A percentile compares a stretch with the other conserved stretches of the same genome.
Conservation (phyloP, 1,284 basidiomycete species). For the Abortiporus biennis region DNA sequence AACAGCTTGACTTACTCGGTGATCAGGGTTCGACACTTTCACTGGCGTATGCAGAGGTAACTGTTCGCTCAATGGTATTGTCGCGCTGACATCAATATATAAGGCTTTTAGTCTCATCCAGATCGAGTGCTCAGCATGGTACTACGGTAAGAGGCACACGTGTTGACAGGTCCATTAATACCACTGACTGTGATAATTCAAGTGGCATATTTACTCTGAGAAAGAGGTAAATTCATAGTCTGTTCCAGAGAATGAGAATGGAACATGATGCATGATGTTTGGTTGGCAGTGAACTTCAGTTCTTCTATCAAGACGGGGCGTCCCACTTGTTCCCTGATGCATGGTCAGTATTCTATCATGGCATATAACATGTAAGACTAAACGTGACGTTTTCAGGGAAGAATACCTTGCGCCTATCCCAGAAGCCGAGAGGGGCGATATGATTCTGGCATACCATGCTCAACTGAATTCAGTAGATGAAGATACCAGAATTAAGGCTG, state of each 20-base stretch:
- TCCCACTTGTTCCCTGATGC: constrained; percentile 85
- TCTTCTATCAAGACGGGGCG: constrained; percentile 88
- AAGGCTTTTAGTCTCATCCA: constrained; percentile 58
- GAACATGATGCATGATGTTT: neutral
- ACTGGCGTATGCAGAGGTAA: constrained; percentile 85
- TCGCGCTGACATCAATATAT: neutral
- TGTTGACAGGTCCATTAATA: too few species aligned
- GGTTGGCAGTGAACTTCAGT: constrained; percentile 66
- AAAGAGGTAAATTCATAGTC: constrained; percentile 42
- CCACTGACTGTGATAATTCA: neutral
- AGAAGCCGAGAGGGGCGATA: constrained; percentile 69
- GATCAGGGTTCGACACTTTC: constrained; percentile 84
- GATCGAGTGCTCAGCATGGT: constrained; percentile 76
- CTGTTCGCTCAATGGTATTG: constrained; percentile 6
- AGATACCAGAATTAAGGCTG: constrained; percentile 61
- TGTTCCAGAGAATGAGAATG: neutral
- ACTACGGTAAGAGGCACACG: constrained; percentile 56
- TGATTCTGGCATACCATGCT: constrained; percentile 81
- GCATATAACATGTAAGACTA: neutral
- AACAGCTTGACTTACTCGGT: neutral
- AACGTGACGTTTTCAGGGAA: constrained; percentile 41
- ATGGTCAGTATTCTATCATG: constrained; percentile 45
- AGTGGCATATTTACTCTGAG: constrained; percentile 89
- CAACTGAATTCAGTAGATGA: constrained; percentile 77
- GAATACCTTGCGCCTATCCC: constrained; percentile 81